Base-by-base conservation (phyloP, 2,329 filamentous ascomycete genomes). In the Apiospora kogelbergensis region DNA sequence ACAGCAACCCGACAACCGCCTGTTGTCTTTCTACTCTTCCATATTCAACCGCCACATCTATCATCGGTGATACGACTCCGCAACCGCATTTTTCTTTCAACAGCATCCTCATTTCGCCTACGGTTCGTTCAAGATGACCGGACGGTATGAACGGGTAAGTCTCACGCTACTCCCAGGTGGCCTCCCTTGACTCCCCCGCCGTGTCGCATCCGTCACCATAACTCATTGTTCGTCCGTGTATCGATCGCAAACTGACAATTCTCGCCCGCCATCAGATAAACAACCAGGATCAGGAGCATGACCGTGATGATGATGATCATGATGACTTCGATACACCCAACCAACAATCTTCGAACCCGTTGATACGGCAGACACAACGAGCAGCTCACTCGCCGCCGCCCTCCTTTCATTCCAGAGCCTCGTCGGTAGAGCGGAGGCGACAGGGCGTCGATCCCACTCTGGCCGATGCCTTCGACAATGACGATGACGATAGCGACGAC, bases 391-490 rank as follows among this genome's bases (percentile, higher is more conserved):
- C 89, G 37, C 89, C 90, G 65, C 90, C 90, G 45, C 95, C 95
- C 2, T 98, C 95, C 1, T 98, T 98, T 81, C 93, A 90, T 79
- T 98, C 95, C 63, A 89, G 93, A 78, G 86, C 91, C 41, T 94
- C 94, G 1, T 95, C 93, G 82, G 82, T 82, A 85, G 84, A 80
- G 75, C 65, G 81, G 79, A 68, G 81, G 80, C 66, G 77, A 75
- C 68, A 79, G 30, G 66, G 73, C 10, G 91, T 94, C 70, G 90
- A 97, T 75, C 86, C 92, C 71, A 91, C 93, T n/a, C 87, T 99
- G 17, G 93, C 93, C 74, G 95, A 98, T 78, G 94, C 96, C 0
- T 99, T 99, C 80, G 95, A 94, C 78, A 89, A 92, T 76, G 92
- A 91, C 71, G 92, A 91, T 71, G 93, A 91, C 71, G 91, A 92